Base-by-base conservation (phyloP, 1,284 basidiomycete genomes). In the Pulveroboletus sp. region DNA sequence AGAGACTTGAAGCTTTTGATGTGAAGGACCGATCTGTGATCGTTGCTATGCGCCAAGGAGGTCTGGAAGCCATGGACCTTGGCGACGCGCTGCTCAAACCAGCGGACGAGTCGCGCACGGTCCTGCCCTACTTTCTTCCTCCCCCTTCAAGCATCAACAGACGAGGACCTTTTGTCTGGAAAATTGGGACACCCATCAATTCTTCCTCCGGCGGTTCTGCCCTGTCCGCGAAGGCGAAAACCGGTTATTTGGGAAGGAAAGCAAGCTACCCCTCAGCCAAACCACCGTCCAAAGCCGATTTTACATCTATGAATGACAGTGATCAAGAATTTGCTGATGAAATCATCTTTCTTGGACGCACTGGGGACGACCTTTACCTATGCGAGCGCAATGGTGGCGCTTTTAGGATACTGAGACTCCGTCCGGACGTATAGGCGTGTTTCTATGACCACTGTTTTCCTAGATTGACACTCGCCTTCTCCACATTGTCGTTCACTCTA, bases 31-130 rank as follows among this genome's bases (percentile, higher is more conserved):
- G 86, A 25, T 84, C 91, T 8, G 82, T 92, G 18, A 77, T 92
- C 11, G 85, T 92, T 46, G 90, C 91, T 11, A 83, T 92, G 82
- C 84, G 90, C 24, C 89, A 90, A 70, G 89, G 90, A 31, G 90
- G 91, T 7, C 72, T 92, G 40, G 91, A 92, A 65, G 90, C 81
- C 2, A 84, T 91, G 33, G 87, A 92, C 63, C 76, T 92, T 35
- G 79, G 82, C 31, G 91, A 92, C 65, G 91, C 89, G 6, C 71
- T 92, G 38, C 75, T 92, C 49, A 81, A 79, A 49, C 91, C 90
- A 29, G 90, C 84, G 1, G 90, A 92, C 64, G 81, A 85, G 63
- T 92, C 90, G 8, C 81, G 90, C 42, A 82, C 83, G 8, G 68
- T 76, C 20, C 65, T 91, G 10, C 90, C 90, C 2, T 77, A 87